Evolutionary conservation across 1,284 basidiomycete species (phyloP), one percentile per base, ranked within the genome.

Genomic region (Lentinus polychrous): DNA sequence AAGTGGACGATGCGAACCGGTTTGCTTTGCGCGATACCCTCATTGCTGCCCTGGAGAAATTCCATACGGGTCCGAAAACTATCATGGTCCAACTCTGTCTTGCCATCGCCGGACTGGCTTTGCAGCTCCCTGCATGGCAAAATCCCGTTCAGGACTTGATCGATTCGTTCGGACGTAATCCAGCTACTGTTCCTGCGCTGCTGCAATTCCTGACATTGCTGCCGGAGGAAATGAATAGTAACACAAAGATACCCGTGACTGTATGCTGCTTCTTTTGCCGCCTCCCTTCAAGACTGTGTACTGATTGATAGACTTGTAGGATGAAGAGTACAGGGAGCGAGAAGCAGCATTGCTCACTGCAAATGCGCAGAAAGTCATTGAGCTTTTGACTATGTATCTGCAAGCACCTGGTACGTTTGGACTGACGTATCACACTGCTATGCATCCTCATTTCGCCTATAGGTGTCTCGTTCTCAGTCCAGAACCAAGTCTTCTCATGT

Each of bases 31-130:
- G 93, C 44, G 92, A 97, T 65, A 95, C 92, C 1, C 74, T 99
- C 48, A 65, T 98, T 50, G 68, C 81, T 20, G 89, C 91, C 2
- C 71, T 99, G 51, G 59, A 82, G 67, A 64, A 70, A 52, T 83
- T 86, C 58, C 75, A 86, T 43, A 60, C 70, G 33, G 94, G 94
- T 3, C 92, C 94, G 2, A 81, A 86, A 50, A 87, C 85, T 34
- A 86, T 99, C 57, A 81, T 94, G 58, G 83, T 91, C 12, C 96
- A 99, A 61, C 73, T 99, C 41, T 94, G 86, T 63, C 74, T 99
- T 20, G 89, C 95, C 1, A 69, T 99, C 43, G 83, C 94, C 6
- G 94, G 92, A 38, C 78, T 99, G 18, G 91, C 95, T 1, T 71
- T 99, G 22, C 96, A 99, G 69, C 78, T 94, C 59, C 83, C 90